These are phyloP conservation scores for Leptographium lundbergii DNA, from an alignment of 2,329 filamentous ascomycete genomes.

Conservation along the genomic window DNA sequence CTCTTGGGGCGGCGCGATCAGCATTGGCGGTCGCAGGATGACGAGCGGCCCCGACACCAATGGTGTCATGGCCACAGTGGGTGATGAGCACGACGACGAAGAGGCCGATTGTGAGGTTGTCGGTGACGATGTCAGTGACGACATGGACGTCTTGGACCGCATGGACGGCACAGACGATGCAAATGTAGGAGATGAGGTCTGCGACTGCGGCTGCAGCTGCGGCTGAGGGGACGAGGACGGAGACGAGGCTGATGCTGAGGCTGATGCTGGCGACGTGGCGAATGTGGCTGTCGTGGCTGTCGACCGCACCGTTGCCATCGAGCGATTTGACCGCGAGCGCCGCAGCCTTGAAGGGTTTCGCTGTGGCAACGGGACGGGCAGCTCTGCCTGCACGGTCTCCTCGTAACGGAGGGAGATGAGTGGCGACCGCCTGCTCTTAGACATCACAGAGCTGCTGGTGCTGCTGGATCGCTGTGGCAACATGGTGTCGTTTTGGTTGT, in stretches of 20 bases:
- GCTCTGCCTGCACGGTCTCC: slow-evolving; percentile 43
- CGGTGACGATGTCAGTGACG: background rate
- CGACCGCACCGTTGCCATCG: slow-evolving; percentile 7
- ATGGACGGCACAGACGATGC: slow-evolving; percentile 1
- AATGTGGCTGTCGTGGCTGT: slow-evolving; percentile 13
- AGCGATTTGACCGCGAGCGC: slow-evolving; percentile 15
- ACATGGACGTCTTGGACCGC: background rate
- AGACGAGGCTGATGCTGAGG: slow-evolving; percentile 13
- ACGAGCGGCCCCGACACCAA: slow-evolving; percentile 14
- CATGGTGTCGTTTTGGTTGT: slow-evolving; percentile 14
- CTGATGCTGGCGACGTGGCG: slow-evolving; percentile 9
- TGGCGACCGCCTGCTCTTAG: slow-evolving; percentile 21
- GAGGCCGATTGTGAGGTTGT: background rate
- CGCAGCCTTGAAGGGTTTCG: slow-evolving; percentile 24
- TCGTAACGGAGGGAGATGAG: slow-evolving; percentile 49
- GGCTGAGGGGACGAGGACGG: background rate
- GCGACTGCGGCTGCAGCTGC: no score
- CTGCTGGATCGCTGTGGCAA: slow-evolving; percentile 29
- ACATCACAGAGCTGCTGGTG: slow-evolving; percentile 16
- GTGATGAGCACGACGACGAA: background rate
- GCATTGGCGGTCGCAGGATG: slow-evolving; percentile 22
- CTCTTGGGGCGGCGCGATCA: slow-evolving; percentile 29
- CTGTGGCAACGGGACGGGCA: slow-evolving; percentile 39
- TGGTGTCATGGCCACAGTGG: background rate
- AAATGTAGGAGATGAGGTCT: background rate